Base-by-base conservation (phyloP, 306 rosid species). In the Vigna trinervia region DNA sequence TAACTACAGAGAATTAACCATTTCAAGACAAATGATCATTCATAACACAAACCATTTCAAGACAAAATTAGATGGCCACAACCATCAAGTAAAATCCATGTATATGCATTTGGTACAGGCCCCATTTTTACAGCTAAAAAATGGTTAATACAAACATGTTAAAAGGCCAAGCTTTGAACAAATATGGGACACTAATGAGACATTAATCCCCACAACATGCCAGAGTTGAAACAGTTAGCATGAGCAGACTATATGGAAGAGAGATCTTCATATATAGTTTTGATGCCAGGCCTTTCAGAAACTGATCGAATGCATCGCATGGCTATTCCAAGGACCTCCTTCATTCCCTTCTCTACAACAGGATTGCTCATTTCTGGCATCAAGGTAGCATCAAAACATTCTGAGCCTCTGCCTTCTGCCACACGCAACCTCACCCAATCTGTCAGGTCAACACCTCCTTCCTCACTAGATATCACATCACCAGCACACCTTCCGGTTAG, bases 401-500 rank as follows among this genome's bases (percentile, higher is more conserved):
- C 98, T 0, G 96, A 87, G 57, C 97, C 97, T 9, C 86, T 87
- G 13, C 99, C 97, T 86, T 92, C 99, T 1, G 94, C 78, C 10
- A 87, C 94, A 15, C 92, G 87, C 69, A 93, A 63, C 73, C 92
- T 90, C 36, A 93, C 86, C 97, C 97, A 96, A 48, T 96, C 99
- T 30, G 97, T 90, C 85, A 96, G 71, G 85, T 96, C 97, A 47
- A 87, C 94, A 28, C 96, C 92, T 26, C 96, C 96, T 7, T 88
- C 97, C 62, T 88, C 96, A 13, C 96, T 90, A 0, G 97, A 87
- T 23, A 95, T 86, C 82, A 92, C 97, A 87, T 95, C 97, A 8
- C 98, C 99, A 30, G 99, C 98, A 62, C 98, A 93, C 78, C 96
- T 92, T 89, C 98, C 99, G 7, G 96, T 88, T 69, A 96, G 73